Conservation (phyloP, 352 stramenopile species). For the Pelagophyceae sp. region DNA sequence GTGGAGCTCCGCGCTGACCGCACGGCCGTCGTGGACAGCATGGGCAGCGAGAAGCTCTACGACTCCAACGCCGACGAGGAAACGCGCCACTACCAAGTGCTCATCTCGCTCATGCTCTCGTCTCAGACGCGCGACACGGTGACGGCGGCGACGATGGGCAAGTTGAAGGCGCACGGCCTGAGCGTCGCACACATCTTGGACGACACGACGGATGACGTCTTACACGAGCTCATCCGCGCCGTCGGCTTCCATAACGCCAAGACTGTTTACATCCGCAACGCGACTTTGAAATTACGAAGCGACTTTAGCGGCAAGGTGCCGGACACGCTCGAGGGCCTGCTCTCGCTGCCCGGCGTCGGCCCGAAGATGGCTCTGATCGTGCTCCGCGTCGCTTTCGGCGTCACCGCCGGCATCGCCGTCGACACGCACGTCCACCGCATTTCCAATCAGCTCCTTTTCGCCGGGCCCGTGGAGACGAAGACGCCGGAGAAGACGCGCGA, state of each 20-base stretch:
- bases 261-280: slow-evolving; percentile 83
- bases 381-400: slow-evolving; percentile 74
- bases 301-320: slow-evolving; percentile 76
- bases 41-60: slow-evolving; percentile 50
- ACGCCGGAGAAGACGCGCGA: slow-evolving; percentile 83
- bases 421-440: slow-evolving; percentile 95
- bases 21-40: slow-evolving; percentile 56
- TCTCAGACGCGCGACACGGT: slow-evolving; percentile 92
- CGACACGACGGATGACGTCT: slow-evolving; percentile 58
- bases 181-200: slow-evolving; percentile 69
- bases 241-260: slow-evolving; percentile 95
- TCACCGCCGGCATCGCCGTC: slow-evolving; percentile 80
- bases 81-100: slow-evolving; percentile 72
- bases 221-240: slow-evolving; percentile 71
- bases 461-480: slow-evolving; percentile 45
- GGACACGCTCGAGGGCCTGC: slow-evolving; percentile 67
- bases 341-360: slow-evolving; percentile 80
- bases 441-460: slow-evolving; percentile 83
- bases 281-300: slow-evolving; percentile 46
- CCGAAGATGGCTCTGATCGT: slow-evolving; percentile 94
- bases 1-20: slow-evolving; percentile 53
- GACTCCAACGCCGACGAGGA: slow-evolving; percentile 37
- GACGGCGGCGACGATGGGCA: slow-evolving; percentile 49
- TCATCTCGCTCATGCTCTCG: slow-evolving; percentile 90
- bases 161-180: slow-evolving; percentile 53